These are phyloP conservation scores for Xerocomellus chrysenteron DNA, from an alignment of 768 basidiomycete genomes.

Conservation along the genomic window DNA sequence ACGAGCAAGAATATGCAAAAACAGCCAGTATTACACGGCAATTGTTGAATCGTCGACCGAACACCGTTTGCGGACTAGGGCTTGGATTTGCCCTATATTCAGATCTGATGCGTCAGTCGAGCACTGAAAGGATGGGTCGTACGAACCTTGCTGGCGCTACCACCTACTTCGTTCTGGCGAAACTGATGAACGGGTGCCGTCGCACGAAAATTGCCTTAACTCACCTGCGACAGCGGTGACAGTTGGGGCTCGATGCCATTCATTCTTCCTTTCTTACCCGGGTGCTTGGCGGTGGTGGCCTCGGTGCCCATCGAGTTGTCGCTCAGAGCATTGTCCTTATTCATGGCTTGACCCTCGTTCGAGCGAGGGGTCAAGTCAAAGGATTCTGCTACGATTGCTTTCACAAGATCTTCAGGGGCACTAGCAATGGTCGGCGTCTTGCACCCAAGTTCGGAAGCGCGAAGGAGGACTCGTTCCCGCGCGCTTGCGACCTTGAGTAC, in stretches of 20 bases:
- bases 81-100: background rate
- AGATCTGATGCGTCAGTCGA: background rate
- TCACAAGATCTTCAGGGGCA: constrained; percentile 27
- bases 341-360: constrained; percentile 9
- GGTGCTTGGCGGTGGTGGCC: background rate
- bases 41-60: background rate
- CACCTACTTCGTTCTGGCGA: background rate
- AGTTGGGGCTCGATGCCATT: background rate
- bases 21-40: too few relatives aligned
- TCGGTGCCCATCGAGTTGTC: background rate
- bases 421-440: constrained; percentile 29
- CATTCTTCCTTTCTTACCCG: background rate
- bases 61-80: background rate
- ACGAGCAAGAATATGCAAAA: background rate
- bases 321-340: background rate
- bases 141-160: constrained; percentile 1
- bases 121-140: background rate
- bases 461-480: constrained; percentile 45
- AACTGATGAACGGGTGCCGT: background rate
- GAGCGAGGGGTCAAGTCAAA: constrained; percentile 27
- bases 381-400: constrained; percentile 30
- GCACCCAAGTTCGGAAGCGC: constrained; percentile 32
- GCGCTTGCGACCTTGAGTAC: constrained; percentile 51
- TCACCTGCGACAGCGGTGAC: background rate
- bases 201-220: background rate